phyloP scores from a whole-genome alignment of 257 asterid genomes.

The Gentiana macrophylla region DNA sequence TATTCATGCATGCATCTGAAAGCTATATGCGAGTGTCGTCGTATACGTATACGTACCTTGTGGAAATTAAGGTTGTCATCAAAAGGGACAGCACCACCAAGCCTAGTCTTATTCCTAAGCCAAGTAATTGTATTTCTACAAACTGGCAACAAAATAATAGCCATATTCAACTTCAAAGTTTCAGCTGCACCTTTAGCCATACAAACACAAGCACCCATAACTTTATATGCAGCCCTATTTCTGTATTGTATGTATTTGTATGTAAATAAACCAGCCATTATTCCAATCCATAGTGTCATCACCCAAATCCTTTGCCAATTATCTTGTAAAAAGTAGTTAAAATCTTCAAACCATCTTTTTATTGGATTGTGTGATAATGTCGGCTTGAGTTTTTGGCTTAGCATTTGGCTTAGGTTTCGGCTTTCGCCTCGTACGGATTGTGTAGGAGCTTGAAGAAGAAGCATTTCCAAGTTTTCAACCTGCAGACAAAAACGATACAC shows the following conservation, averaged over 20 bases:
- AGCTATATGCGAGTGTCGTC: background rate
- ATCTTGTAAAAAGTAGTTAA: constrained; percentile 51
- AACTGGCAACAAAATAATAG: constrained; percentile 62
- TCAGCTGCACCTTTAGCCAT: constrained; percentile 92
- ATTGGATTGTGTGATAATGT: constrained; percentile 26
- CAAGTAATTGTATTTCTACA: constrained; percentile 88
- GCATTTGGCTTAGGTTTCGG: constrained; percentile 60
- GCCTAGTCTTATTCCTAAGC: constrained; percentile 63
- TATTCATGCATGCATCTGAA: background rate
- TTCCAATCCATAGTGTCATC: constrained; percentile 65
- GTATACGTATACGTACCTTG: constrained; percentile 28
- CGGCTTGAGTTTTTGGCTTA: constrained; percentile 78
- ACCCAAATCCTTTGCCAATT: constrained; percentile 96
- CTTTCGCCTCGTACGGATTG: constrained; percentile 53
- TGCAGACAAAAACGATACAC: constrained; percentile 11
- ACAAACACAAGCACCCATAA: constrained; percentile 78
- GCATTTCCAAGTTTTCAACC: constrained; percentile 75
- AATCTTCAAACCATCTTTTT: constrained; percentile 35
- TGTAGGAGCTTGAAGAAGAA: constrained; percentile 64
- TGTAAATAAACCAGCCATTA: constrained; percentile 74
- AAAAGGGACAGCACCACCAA: constrained; percentile 59
- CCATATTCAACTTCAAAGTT: constrained; percentile 89
- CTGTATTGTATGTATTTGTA: constrained; percentile 62
- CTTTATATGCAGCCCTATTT: constrained; percentile 32
- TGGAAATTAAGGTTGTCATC: constrained; percentile 80